Evolutionary conservation across 306 rosid species (phyloP), one percentile per base, ranked within the genome.

Genomic region (Hippophae tibetana): DNA sequence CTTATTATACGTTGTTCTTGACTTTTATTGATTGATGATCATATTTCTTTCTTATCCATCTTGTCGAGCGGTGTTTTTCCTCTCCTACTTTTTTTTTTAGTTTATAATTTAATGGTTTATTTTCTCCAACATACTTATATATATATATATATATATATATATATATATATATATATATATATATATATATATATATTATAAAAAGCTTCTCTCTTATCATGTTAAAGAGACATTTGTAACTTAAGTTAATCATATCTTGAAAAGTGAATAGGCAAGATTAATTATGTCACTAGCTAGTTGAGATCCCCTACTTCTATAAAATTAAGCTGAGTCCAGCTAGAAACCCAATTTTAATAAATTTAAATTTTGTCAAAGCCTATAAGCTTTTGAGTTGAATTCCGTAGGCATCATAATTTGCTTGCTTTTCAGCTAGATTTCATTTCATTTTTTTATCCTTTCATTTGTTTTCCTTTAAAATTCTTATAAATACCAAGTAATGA

Each of bases 71-170:
- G 47, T 60, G 61, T 52, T 68, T 43, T 41, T 49, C 12, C 3
- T 27, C 18, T 51, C 4, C 18, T 62, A 48, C 1, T 11, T 11
- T 9, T 13, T 69, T 57, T 74, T 73, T 76, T 56, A 77, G 82
- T 81, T 82, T 76, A 67, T 73, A 77, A 75, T 73, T 66, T 69
- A 75, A 46, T 46, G 59, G 68, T 80, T 80, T 84, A 82, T 86
- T 95, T 81, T 76, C 77, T 69, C 83, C 85, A 73, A 82, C 85
- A 75, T 81, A 72, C 74, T 18, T 18, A 18, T 18, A 18, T 18
- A 18, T 18, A 18, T 18, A 18, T 18, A 18, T 18, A 18, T 18
- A 18, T 18, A 18, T 18, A n/a, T n/a, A n/a, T n/a, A n/a, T n/a
- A n/a, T n/a, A n/a, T n/a, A n/a, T 18, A 18, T 18, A 18, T 18